phyloP scores from a whole-genome alignment of 2,329 filamentous ascomycete species.

The Fusarium virguliforme region DNA sequence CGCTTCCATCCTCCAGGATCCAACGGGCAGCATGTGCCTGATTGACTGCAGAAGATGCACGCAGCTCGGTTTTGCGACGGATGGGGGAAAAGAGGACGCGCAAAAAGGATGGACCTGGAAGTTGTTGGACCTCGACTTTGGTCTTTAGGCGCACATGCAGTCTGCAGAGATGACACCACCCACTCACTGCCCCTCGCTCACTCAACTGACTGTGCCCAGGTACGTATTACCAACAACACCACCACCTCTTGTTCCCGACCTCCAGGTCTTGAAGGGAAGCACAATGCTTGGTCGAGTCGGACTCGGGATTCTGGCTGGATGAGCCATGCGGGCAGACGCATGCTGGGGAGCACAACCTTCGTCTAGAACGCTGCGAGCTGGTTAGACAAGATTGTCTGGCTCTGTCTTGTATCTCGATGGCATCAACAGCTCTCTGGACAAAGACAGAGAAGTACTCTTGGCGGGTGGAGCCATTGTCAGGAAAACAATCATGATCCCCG shows the following conservation, averaged over 20 bases:
- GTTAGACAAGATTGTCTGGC: not conserved
- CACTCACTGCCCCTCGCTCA: conserved; percentile 22
- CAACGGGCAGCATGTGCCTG: conserved; percentile 23
- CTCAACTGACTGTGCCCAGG: not conserved
- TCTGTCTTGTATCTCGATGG: conserved; percentile 3
- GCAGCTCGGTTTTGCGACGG: conserved; percentile 16
- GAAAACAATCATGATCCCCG: conserved; percentile 21
- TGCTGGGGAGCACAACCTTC: conserved; percentile 15
- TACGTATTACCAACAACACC: conserved; percentile 21
- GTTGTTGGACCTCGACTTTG: conserved; percentile 42
- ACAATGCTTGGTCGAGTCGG: conserved; percentile 14
- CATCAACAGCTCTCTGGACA: not conserved
- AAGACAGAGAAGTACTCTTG: not conserved
- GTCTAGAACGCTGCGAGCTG: conserved; percentile 14
- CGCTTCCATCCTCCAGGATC: conserved; percentile 24
- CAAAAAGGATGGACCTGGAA: conserved; percentile 16
- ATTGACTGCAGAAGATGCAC: conserved; percentile 27
- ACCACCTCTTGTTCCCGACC: conserved; percentile 18
- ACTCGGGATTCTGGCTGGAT: conserved; percentile 14
- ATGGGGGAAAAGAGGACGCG: conserved; percentile 9
- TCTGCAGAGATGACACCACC: conserved; percentile 49
- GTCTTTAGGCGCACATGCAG: conserved; percentile 37
- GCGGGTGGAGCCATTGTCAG: conserved; percentile 22
- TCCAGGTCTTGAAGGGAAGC: conserved; percentile 26
- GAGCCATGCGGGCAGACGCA: conserved; percentile 26